These are phyloP conservation scores for Gentiana dahurica DNA, from an alignment of 257 asterid genomes.

Conservation along the genomic window DNA sequence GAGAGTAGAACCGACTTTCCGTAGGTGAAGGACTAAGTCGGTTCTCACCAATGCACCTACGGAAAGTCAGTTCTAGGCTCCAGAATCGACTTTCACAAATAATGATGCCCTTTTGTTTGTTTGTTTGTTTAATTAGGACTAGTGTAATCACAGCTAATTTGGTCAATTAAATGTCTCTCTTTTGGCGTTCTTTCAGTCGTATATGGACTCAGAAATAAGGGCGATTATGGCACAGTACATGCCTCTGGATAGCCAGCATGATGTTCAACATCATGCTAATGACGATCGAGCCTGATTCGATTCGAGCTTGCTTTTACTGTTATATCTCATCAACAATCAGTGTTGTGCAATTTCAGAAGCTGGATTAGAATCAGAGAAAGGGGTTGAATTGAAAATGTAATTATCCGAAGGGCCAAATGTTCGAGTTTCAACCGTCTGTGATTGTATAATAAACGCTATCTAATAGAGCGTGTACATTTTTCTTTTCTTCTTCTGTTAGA, in stretches of 20 bases:
- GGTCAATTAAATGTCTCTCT: too few relatives aligned
- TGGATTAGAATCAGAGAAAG: background rate
- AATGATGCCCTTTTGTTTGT: too few relatives aligned
- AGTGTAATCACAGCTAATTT: too few relatives aligned
- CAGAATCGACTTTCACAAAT: too few relatives aligned
- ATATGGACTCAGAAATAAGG: conserved; percentile 90
- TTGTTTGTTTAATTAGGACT: too few relatives aligned
- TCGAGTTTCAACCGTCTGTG: conserved; percentile 2
- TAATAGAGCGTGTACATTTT: background rate
- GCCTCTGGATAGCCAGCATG: conserved; percentile 40
- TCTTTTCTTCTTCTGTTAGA: background rate
- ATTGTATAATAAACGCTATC: background rate
- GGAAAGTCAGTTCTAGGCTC: too few relatives aligned
- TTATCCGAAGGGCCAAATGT: background rate
- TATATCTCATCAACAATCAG: too few relatives aligned
- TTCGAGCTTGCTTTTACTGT: background rate
- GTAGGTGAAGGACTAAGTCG: too few relatives aligned
- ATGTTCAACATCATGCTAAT: conserved; percentile 45
- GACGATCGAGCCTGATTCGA: conserved; percentile 44
- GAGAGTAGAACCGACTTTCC: too few relatives aligned
- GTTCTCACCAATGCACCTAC: too few relatives aligned
- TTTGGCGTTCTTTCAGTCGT: conserved; percentile 33
- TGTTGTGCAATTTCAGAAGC: too few relatives aligned
- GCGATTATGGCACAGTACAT: conserved; percentile 58
- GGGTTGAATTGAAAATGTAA: conserved; percentile 2